phyloP scores from a whole-genome alignment of 2,329 filamentous ascomycete species.

The Thyridium curvatum region DNA sequence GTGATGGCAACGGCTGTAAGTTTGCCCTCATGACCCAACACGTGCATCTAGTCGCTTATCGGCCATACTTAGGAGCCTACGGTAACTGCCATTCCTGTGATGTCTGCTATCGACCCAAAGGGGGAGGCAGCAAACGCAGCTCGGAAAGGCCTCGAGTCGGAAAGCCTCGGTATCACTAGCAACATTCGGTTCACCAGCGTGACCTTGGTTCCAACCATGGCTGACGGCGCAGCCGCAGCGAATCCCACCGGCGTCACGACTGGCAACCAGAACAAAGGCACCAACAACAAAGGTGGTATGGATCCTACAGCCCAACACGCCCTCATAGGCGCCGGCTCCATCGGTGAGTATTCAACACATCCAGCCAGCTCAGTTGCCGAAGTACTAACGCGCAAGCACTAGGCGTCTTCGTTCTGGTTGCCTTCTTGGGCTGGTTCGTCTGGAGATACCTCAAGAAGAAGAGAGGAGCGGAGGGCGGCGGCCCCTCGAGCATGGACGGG shows the following conservation, averaged over 20 bases:
- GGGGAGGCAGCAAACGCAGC: no score
- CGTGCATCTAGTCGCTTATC: no score
- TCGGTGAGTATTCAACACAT: no score
- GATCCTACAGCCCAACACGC: constrained; percentile 18
- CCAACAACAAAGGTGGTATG: constrained; percentile 8
- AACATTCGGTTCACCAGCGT: not conserved
- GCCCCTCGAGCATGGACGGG: constrained; percentile 5
- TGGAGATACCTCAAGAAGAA: constrained; percentile 31
- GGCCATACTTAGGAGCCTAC: constrained; percentile 2
- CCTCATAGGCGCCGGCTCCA: constrained; percentile 25
- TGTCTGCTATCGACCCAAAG: constrained; percentile 4
- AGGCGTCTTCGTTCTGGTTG: constrained; percentile 39
- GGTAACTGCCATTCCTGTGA: constrained; percentile 8
- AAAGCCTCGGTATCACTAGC: no score
- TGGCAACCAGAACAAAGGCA: constrained; percentile 1
- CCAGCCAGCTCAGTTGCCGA: no score
- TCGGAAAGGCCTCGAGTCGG: no score
- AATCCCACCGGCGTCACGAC: not conserved
- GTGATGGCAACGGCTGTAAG: constrained; percentile 5
- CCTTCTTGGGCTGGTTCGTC: constrained; percentile 36
- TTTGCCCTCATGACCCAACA: no score
- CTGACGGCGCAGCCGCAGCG: not conserved
- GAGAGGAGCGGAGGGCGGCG: constrained; percentile 14
- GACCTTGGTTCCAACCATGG: constrained; percentile 1
- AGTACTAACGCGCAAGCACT: constrained; percentile 2